phyloP scores from a whole-genome alignment of 1,284 basidiomycete genomes.

The Moesziomyces sp. region DNA sequence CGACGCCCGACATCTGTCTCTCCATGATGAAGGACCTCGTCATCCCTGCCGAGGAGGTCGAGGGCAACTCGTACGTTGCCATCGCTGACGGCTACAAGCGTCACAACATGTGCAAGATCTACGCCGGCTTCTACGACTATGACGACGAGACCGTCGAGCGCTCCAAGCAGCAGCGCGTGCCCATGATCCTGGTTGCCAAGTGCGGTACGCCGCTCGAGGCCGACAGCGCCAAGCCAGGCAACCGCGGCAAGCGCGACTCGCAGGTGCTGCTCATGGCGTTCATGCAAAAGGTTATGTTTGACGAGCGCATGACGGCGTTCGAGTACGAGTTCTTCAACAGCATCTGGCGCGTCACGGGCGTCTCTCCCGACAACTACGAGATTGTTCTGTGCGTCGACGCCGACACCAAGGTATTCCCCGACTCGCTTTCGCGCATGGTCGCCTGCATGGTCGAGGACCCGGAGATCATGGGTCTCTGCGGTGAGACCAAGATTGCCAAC shows the following conservation, averaged over 20 bases:
- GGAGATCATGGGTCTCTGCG: conserved; percentile 71
- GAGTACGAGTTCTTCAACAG: conserved; percentile 71
- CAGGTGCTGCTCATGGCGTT: conserved; percentile 77
- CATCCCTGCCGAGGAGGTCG: conserved; percentile 84
- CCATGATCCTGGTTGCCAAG: conserved; percentile 94
- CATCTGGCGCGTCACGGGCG: conserved; percentile 70
- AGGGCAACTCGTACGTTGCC: conserved; percentile 94
- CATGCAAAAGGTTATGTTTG: conserved; percentile 71
- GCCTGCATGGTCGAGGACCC: conserved; percentile 70
- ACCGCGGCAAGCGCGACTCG: conserved; percentile 97
- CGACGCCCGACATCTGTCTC: conserved; percentile 86
- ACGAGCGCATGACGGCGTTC: conserved; percentile 70
- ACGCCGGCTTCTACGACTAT: conserved; percentile 96
- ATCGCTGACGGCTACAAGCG: conserved; percentile 99
- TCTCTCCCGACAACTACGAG: conserved; percentile 70
- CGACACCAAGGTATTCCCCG: conserved; percentile 70
- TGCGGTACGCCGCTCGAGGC: conserved; percentile 77
- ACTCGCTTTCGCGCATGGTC: conserved; percentile 70
- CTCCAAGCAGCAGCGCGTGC: conserved; percentile 95
- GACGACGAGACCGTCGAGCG: conserved; percentile 90
- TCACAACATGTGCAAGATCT: conserved; percentile 99
- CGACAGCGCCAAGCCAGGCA: conserved; percentile 91
- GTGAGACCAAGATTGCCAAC: conserved; percentile 71
- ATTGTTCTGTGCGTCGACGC: conserved; percentile 70
- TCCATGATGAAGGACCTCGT: conserved; percentile 98